Conservation (phyloP, 2,329 filamentous ascomycete genomes). For the Sphaceloma murrayae region DNA sequence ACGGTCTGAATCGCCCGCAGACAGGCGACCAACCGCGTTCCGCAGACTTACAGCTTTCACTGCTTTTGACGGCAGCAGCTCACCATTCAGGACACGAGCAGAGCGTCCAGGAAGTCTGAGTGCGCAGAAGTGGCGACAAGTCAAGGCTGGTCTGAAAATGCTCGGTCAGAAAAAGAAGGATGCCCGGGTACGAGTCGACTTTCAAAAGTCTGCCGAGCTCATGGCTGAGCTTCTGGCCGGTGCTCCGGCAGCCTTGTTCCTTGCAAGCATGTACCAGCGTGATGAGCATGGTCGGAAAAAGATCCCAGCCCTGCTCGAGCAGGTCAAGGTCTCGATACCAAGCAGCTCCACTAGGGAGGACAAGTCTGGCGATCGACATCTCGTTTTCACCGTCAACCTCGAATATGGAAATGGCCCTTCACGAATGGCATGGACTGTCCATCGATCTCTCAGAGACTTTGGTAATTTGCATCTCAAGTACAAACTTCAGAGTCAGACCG, state of each 20-base stretch:
- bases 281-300: slow-evolving; percentile 93
- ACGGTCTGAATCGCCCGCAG: slow-evolving; percentile 27
- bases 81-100: slow-evolving; percentile 35
- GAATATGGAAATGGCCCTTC: slow-evolving; percentile 95
- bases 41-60: slow-evolving; percentile 40
- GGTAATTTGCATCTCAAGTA: slow-evolving; percentile 89
- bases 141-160: slow-evolving; percentile 82
- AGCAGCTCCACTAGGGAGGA: slow-evolving; percentile 65
- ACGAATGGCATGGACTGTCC: slow-evolving; percentile 92
- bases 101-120: slow-evolving; percentile 40
- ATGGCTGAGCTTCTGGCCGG: slow-evolving; percentile 92
- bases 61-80: slow-evolving; percentile 28
- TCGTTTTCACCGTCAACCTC: slow-evolving; percentile 80
- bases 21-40: slow-evolving; percentile 36
- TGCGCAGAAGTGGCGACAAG: slow-evolving; percentile 80
- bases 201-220: slow-evolving; percentile 88
- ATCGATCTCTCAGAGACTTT: slow-evolving; percentile 79
- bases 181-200: slow-evolving; percentile 76
- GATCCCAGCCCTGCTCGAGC: slow-evolving; percentile 89
- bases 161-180: slow-evolving; percentile 71
- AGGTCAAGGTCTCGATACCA: slow-evolving; percentile 78
- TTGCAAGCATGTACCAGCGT: slow-evolving; percentile 95
- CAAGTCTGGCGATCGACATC: slow-evolving; percentile 55
- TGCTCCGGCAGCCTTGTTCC: slow-evolving; percentile 82
- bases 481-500: slow-evolving; percentile 74